Percentiles rank a stretch among this genome's conserved stretches.
Conservation (phyloP, 192 early-diverging fungal genomes). For the Coemansia sp. region DNA sequence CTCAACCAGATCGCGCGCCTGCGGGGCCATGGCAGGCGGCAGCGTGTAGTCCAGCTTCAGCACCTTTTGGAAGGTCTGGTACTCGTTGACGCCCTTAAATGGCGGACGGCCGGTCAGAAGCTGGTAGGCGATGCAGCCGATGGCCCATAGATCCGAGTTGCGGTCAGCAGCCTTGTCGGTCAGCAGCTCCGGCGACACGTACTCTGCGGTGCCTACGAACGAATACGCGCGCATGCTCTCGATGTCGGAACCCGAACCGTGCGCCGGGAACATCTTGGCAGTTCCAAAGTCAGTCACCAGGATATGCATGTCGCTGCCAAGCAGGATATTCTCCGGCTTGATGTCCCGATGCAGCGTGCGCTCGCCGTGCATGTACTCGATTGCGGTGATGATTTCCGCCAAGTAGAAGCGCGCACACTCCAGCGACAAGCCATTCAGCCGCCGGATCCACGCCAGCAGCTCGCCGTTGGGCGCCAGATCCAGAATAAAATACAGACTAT, state of each 20-base stretch:
- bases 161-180: constrained; percentile 82
- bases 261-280: constrained; percentile 59
- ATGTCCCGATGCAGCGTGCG: constrained; percentile 92
- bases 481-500: constrained; percentile 91
- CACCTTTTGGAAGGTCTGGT: constrained; percentile 96
- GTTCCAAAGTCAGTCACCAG: constrained; percentile 97
- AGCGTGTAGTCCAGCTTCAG: constrained; percentile 84
- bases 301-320: constrained; percentile 89
- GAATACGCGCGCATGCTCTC: constrained; percentile 66
- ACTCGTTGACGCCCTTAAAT: constrained; percentile 94
- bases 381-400: constrained; percentile 79
- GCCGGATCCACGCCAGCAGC: constrained; percentile 80
- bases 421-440: constrained; percentile 64
- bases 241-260: constrained; percentile 10
- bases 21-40: constrained; percentile 70
- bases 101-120: constrained; percentile 86
- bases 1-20: constrained; percentile 76
- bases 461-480: constrained; percentile 92
- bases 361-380: constrained; percentile 88
- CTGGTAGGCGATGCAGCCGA: constrained; percentile 93
- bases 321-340: constrained; percentile 94
- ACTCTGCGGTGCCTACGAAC: constrained; percentile 99
- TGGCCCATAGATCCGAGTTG: constrained; percentile 80
- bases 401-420: constrained; percentile 81
- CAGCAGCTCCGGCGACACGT: constrained; percentile 95